Conservation (phyloP, 2,329 filamentous ascomycete genomes). For the Aspergillus sp. region DNA sequence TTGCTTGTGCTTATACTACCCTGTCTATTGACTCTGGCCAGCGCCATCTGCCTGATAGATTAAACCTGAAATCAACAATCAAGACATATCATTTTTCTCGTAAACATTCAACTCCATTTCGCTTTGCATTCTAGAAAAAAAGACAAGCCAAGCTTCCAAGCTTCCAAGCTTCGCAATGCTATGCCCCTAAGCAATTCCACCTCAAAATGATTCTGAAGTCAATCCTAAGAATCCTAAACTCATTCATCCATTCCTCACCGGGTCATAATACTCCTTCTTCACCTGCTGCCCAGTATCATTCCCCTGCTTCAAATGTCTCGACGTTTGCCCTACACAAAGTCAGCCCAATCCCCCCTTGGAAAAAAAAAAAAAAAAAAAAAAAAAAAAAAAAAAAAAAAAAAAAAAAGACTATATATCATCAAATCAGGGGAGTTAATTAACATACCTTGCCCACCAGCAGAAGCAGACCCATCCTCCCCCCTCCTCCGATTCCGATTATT, state of each 20-base stretch:
- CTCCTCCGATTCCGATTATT: constrained; percentile 47
- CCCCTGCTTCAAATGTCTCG: constrained; percentile 20
- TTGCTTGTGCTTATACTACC: background rate
- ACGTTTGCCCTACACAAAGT: constrained; percentile 14
- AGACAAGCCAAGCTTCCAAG: background rate
- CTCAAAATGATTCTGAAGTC: no score
- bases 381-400: background rate
- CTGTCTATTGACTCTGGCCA: no score
- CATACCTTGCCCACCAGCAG: no score
- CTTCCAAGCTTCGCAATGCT: background rate
- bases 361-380: no score
- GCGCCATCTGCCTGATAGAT: no score
- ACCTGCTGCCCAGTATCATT: constrained; percentile 24
- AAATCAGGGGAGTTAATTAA: no score
- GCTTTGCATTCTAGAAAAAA: no score
- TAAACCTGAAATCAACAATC: no score
- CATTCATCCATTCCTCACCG: constrained; percentile 37
- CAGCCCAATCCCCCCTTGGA: background rate
- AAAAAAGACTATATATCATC: background rate
- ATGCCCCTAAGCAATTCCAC: background rate
- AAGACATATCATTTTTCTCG: no score
- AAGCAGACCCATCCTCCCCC: constrained; percentile 25
- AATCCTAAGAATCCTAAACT: no score
- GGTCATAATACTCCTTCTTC: constrained; percentile 43
- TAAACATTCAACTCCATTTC: no score